Evolutionary conservation across 2,329 filamentous ascomycete genomes (phyloP).

Genomic region (Ascochyta viciae-villosae): DNA sequence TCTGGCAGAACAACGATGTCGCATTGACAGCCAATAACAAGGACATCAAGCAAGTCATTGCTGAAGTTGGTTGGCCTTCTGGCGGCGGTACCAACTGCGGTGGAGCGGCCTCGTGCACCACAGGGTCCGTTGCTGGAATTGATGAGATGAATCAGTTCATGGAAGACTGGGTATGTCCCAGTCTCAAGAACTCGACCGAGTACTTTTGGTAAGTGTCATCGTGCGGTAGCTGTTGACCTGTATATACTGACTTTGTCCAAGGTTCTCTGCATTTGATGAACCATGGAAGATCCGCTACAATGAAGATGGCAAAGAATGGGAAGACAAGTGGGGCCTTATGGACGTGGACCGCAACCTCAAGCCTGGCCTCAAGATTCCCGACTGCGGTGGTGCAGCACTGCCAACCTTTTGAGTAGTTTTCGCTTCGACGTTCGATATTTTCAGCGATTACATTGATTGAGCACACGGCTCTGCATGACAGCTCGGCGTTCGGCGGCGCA

Average conservation of each 20-base stretch:
- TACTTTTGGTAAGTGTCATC: constrained; percentile 80
- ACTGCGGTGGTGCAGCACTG: constrained; percentile 75
- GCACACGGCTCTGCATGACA: constrained; percentile 26
- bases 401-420: constrained; percentile 22
- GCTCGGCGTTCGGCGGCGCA: constrained; percentile 33
- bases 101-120: constrained; percentile 60
- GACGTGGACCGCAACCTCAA: constrained; percentile 86
- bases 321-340: constrained; percentile 95
- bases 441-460: constrained; percentile 14
- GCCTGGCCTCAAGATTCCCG: constrained; percentile 80
- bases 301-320: constrained; percentile 73
- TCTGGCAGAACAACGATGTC: constrained; percentile 77
- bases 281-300: constrained; percentile 89
- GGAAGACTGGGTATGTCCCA: constrained; percentile 81
- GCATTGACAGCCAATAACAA: constrained; percentile 62
- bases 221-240: background rate
- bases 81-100: constrained; percentile 82
- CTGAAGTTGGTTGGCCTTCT: constrained; percentile 91
- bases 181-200: constrained; percentile 80
- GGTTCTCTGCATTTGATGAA: constrained; percentile 95
- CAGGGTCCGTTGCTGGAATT: constrained; percentile 79
- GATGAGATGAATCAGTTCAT: constrained; percentile 86
- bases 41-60: constrained; percentile 74
- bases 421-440: constrained; percentile 17
- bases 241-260: constrained; percentile 31